These are phyloP conservation scores for Cladophialophora exuberans DNA, from an alignment of 2,329 filamentous ascomycete genomes.

Conservation along the genomic window DNA sequence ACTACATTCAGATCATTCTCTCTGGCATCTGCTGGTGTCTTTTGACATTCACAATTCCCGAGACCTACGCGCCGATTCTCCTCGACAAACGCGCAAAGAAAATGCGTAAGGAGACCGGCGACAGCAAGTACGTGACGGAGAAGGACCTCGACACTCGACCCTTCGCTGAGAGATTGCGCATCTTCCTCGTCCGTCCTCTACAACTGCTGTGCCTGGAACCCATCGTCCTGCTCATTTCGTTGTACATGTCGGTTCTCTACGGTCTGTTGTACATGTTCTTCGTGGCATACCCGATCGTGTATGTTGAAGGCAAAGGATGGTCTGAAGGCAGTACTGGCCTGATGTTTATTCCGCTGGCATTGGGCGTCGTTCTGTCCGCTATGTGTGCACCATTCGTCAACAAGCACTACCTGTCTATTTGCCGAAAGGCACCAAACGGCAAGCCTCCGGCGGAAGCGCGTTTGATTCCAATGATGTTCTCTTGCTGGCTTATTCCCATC, in stretches of 20 bases:
- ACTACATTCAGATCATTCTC: constrained; percentile 84
- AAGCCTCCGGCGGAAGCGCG: constrained; percentile 76
- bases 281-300: constrained; percentile 64
- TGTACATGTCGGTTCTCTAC: constrained; percentile 83
- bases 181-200: constrained; percentile 82
- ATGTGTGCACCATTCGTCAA: constrained; percentile 73
- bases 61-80: constrained; percentile 83
- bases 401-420: constrained; percentile 73
- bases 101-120: constrained; percentile 69
- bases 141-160: constrained; percentile 76
- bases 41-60: constrained; percentile 86
- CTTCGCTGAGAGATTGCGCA: constrained; percentile 66
- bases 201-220: constrained; percentile 82
- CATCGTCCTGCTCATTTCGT: constrained; percentile 79
- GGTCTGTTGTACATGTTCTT: constrained; percentile 61
- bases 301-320: constrained; percentile 78
- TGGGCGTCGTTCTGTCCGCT: constrained; percentile 73
- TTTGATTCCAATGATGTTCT: constrained; percentile 80
- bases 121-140: constrained; percentile 73
- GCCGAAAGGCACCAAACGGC: constrained; percentile 63
- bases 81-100: constrained; percentile 71
- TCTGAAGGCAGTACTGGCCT: constrained; percentile 73
- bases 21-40: constrained; percentile 70
- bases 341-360: constrained; percentile 83
- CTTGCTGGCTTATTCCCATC: constrained; percentile 72